Base-by-base conservation (phyloP, 208 protist genomes). In the Strigomonas oncopelti region DNA sequence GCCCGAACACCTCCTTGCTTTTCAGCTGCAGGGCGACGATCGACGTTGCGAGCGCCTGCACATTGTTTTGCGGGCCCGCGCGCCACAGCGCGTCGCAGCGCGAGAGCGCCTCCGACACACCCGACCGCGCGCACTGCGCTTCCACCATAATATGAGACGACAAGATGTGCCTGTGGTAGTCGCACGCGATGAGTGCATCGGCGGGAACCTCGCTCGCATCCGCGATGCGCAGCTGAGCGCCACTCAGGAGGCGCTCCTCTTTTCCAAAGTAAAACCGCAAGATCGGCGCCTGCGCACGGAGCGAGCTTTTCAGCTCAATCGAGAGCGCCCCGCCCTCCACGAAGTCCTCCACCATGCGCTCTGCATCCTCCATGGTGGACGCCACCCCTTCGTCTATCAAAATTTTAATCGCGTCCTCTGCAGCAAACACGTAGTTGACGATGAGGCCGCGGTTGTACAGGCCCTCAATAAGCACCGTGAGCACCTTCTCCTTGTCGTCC, bases 361-460 rank as follows among this genome's bases (percentile, higher is more conserved):
- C 76, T 55, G 87, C 93, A 31, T 88, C 79, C 52, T 71, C 75
- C 53, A 91, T 59, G 11, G 83, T 78, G 70, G 80, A 77, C 42
- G 80, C 76, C 31, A 73, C 74, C 57, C 74, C 88, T 67, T 95
- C 90, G 60, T 93, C 80, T 58, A 84, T 93, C 25, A 95, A 73
- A 0, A 83, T 83, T 52, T 81, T 85, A 45, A 95, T 75, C 24
- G 80, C 87, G 68, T 95, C 90, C 52, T 92, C 81, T 36, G 82
- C 53, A 0, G 63, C 55, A 55, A 95, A 90, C 13, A 61, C 60
- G 67, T 86, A 87, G 64, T 91, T 91, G 16, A 91, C 76, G 53
- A 92, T 78, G 55, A 93, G 80, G 3, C 90, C 90, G 32, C 88
- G 85, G 65, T 95, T 95, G 61, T 86, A 88, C n/a, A 95, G 72